Base-by-base conservation (phyloP, 352 stramenopile genomes). In the Aphanomyces stellatus region DNA sequence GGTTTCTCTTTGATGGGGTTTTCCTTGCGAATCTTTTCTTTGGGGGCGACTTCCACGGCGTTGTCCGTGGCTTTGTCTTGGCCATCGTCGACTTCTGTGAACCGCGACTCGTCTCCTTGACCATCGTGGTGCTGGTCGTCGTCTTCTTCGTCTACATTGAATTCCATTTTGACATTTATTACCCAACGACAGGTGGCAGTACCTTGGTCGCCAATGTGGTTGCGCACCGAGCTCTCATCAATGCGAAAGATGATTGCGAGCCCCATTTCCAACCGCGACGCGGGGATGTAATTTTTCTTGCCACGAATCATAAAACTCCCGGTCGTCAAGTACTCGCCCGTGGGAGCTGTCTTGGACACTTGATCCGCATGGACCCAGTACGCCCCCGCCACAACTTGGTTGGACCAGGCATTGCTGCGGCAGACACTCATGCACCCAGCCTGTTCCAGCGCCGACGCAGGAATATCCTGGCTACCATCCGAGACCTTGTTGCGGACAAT, bases 311-410 rank as follows among this genome's bases (percentile, higher is more conserved):
- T 99, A 74, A 99, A 99, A 37, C 82, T 96, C 37, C 97, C 97
- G 0, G 97, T 98, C 8, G 88, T 91, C 15, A 99, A 81, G 76
- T 98, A 99, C 75, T 99, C 95, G 33, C 97, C 96, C 27, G 94
- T 85, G 24, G 96, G 96, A 15, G 96, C 96, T 0, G 93, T 98
- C 77, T 99, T 99, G 53, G 82, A 97, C 8, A 99, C 96, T 72
- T 99, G 96, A 53, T 98, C 86, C n/a, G 96, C 93, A 76, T 98
- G 87, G 25, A 99, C 97, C 96, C 96, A 99, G 78, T 96, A 98
- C 0, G 96, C 96, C 28, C 82, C 95, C 31, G 95, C 97, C 41
- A 99, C 93, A 63, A 98, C 96, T 67, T 98, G 94, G 30, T 85
- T 97, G n/a, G 74, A 83, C 97, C 97, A 99, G 55, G 96, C 96